Evolutionary conservation across 352 stramenopile genomes (phyloP).

Genomic region (Aphanomyces astaci): DNA sequence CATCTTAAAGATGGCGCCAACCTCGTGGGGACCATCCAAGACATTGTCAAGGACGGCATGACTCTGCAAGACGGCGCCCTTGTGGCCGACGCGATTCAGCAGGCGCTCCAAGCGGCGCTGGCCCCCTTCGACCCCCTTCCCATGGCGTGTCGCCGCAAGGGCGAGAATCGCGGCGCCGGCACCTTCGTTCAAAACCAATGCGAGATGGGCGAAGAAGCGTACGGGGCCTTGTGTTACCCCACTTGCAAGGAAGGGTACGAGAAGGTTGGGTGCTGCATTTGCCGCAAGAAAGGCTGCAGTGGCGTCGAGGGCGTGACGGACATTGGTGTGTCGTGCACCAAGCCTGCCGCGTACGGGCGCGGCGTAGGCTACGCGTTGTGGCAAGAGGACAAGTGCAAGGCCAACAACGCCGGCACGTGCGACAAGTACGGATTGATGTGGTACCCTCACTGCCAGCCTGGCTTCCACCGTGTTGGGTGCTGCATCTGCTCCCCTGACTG

Average conservation of each 20-base stretch:
- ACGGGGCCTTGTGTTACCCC: constrained; percentile 10
- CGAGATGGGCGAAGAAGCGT: background rate
- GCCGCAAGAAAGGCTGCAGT: constrained; percentile 15
- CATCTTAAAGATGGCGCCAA: constrained; percentile 5
- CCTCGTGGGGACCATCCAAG: background rate
- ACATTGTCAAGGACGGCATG: background rate
- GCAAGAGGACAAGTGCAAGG: constrained; percentile 17
- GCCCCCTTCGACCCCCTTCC: background rate
- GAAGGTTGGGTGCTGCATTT: constrained; percentile 13
- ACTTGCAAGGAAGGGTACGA: constrained; percentile 18
- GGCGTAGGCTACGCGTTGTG: background rate
- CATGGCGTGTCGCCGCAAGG: background rate
- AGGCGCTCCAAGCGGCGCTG: background rate
- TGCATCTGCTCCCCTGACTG: constrained; percentile 19
- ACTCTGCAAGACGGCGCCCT: constrained; percentile 2
- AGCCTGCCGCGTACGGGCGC: constrained; percentile 7
- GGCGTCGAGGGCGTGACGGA: constrained; percentile 9
- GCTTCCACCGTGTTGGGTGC: constrained; percentile 12
- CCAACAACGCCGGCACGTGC: constrained; percentile 7
- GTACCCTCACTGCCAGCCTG: constrained; percentile 16
- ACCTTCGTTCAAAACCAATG: constrained; percentile 5
- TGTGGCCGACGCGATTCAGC: background rate
- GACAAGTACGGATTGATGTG: constrained; percentile 18
- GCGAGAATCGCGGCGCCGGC: background rate
- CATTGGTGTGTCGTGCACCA: constrained; percentile 14